A percentile compares a stretch with the other conserved stretches of the same genome.
phyloP scores from a whole-genome alignment of 192 early-diverging fungal genomes.

The Entophlyctis luteolus region DNA sequence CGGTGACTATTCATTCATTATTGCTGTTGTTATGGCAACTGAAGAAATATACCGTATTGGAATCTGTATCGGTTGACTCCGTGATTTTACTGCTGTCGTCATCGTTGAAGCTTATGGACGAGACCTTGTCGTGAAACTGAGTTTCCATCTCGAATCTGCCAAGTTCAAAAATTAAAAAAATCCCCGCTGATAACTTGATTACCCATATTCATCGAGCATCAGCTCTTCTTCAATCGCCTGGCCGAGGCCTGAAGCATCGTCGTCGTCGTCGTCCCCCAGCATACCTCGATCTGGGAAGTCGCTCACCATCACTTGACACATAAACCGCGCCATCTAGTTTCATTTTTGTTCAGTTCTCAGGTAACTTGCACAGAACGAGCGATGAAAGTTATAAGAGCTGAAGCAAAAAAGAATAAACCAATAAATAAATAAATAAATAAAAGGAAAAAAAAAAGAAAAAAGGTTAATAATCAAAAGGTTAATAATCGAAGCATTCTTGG shows the following conservation, averaged over 20 bases:
- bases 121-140: conserved; percentile 36
- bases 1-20: background rate
- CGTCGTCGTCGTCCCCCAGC: conserved; percentile 51
- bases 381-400: background rate
- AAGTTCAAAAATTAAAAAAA: background rate
- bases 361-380: too few relatives aligned
- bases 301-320: conserved; percentile 66
- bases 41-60: background rate
- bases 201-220: conserved; percentile 12
- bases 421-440: conserved; percentile 8
- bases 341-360: background rate
- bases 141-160: conserved; percentile 21
- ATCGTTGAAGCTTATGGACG: conserved; percentile 30
- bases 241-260: conserved; percentile 57
- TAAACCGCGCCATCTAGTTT: conserved; percentile 62
- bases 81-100: conserved; percentile 13
- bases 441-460: conserved; percentile 14
- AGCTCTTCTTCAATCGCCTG: conserved; percentile 30
- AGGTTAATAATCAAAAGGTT: background rate
- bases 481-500: too few relatives aligned
- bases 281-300: conserved; percentile 68
- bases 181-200: background rate
- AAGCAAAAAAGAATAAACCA: conserved; percentile 1
- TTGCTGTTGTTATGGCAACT: too few relatives aligned
- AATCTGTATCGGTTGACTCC: conserved; percentile 7